Evolutionary conservation across 2,329 filamentous ascomycete genomes (phyloP).

Genomic region (Dactylellina parvicollis): DNA sequence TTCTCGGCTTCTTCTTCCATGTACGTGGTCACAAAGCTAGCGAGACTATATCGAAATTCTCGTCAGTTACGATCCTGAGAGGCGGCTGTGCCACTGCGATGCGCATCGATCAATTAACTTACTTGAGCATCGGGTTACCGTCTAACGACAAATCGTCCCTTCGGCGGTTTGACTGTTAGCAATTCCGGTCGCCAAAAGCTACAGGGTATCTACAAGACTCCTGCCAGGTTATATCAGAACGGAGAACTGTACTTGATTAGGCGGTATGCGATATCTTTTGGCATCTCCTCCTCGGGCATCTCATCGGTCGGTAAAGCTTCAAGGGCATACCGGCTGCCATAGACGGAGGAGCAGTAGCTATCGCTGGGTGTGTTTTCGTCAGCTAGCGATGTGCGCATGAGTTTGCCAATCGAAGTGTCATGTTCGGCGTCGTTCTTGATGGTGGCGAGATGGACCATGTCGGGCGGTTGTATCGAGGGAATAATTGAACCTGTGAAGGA

Average conservation of each 20-base stretch:
- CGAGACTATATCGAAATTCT: slow-evolving; percentile 69
- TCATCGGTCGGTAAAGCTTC: slow-evolving; percentile 81
- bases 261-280: slow-evolving; percentile 88
- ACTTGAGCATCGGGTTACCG: slow-evolving; percentile 88
- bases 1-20: slow-evolving; percentile 98
- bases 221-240: no score
- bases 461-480: neutral
- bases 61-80: no score
- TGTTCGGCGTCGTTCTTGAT: slow-evolving; percentile 37
- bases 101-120: slow-evolving; percentile 60
- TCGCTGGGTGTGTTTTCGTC: slow-evolving; percentile 61
- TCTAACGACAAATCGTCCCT: slow-evolving; percentile 86
- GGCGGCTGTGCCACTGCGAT: no score
- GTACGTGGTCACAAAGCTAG: slow-evolving; percentile 94
- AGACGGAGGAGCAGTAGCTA: slow-evolving; percentile 80
- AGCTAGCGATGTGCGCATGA: slow-evolving; percentile 44
- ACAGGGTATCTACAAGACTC: no score
- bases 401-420: slow-evolving; percentile 38
- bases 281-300: slow-evolving; percentile 93
- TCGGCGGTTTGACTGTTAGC: neutral
- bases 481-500: neutral
- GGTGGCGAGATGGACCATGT: slow-evolving; percentile 32
- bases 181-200: no score
- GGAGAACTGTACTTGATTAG: slow-evolving; percentile 81
- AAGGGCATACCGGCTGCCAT: slow-evolving; percentile 84